Evolutionary conservation across 768 basidiomycete genomes (phyloP), one percentile per base, ranked within the genome.

Genomic region (Hericium alpestre): DNA sequence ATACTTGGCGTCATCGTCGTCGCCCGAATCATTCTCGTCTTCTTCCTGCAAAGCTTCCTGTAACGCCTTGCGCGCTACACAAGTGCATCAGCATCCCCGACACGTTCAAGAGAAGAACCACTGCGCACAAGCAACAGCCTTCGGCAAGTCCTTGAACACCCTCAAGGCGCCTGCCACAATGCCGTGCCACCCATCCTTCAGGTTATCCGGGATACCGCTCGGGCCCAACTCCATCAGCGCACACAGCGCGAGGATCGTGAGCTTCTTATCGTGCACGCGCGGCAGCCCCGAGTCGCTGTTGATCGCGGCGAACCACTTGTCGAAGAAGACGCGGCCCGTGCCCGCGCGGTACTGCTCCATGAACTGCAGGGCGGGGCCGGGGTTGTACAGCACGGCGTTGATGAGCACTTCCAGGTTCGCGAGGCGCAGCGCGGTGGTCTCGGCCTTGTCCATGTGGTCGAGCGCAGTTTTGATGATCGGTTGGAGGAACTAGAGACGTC

Each of bases 251-350:
- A 89, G 67, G 56, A 93, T 81, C 62, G 80, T 82, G 57, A 94
- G 73, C 70, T 87, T 91, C 79, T 93, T 92, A 72, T 94, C 91
- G 66, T 95, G 91, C 47, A 95, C 90, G 18, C 91, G 81, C 12
- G 90, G 88, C 38, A 93, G 77, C 51, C 76, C 78, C 23, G 68
- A 73, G 37, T 77, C 73, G 39, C 61, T 65, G 57, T 82, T 83
- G 69, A 92, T 87, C 11, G 82, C 81, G 11, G 70, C 78, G 66
- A 93, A 93, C 91, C 91, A 94, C 61, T 74, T 78, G 65, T 90
- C 82, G 66, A 94, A 92, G 76, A 94, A 91, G n/a, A 69, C 65
- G 39, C 85, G 82, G 0, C 86, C 79, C 39, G 76, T 73, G n/a
- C 83, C 83, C 0, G 82, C 70, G 23, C 74, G 74, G 64, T 75